Conservation (phyloP, 2,329 filamentous ascomycete genomes). For the Ampelomyces quisqualis region DNA sequence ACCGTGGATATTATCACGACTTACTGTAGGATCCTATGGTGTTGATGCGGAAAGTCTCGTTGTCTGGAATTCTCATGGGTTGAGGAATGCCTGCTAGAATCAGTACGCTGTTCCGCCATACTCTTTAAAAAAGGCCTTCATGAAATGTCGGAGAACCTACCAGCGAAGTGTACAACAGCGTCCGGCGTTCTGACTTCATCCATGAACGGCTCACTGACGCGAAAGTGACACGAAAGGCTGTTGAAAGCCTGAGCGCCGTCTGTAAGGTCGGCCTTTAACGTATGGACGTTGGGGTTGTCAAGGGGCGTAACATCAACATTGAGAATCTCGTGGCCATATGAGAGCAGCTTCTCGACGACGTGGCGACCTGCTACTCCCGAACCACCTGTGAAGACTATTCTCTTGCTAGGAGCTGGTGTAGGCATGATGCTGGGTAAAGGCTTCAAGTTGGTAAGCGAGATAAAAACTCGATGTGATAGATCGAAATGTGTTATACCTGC, state of each 20-base stretch:
- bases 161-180: constrained; percentile 61
- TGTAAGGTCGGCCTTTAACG: constrained; percentile 57
- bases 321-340: constrained; percentile 54
- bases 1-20: background rate
- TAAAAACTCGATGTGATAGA: background rate
- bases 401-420: constrained; percentile 22
- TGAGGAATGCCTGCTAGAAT: constrained; percentile 46
- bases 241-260: constrained; percentile 58
- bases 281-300: constrained; percentile 51
- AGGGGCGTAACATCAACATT: constrained; percentile 55
- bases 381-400: constrained; percentile 57
- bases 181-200: constrained; percentile 49
- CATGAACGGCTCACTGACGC: constrained; percentile 47
- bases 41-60: constrained; percentile 54
- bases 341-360: constrained; percentile 53
- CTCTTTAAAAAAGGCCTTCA: too few relatives aligned
- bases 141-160: constrained; percentile 33
- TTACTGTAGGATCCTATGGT: constrained; percentile 47
- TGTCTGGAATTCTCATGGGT: constrained; percentile 62
- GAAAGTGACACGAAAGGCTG: constrained; percentile 57
- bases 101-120: background rate
- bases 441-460: background rate
- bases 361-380: constrained; percentile 52
- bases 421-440: constrained; percentile 8
- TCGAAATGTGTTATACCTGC: background rate